Evolutionary conservation across 345 rosid genomes (phyloP).

Genomic region (Linum lewisii): DNA sequence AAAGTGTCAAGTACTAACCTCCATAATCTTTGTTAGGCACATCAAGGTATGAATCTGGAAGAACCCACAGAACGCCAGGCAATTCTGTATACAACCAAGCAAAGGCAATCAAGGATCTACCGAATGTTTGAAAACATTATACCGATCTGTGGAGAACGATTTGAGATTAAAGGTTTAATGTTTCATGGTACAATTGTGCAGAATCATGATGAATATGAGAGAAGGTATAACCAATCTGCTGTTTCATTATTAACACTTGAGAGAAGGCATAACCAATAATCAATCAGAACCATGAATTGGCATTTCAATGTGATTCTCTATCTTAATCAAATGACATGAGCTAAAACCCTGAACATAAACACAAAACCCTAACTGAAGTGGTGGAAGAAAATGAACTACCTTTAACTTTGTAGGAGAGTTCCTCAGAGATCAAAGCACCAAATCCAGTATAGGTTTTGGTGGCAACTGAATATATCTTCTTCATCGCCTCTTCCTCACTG

Average conservation of each 20-base stretch:
- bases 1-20: constrained; percentile 35
- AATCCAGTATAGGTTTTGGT: constrained; percentile 85
- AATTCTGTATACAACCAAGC: constrained; percentile 29
- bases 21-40: constrained; percentile 98
- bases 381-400: constrained; percentile 33
- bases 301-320: neutral
- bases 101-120: neutral
- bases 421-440: constrained; percentile 91
- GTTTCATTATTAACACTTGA: no score
- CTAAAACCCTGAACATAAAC: neutral
- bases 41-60: constrained; percentile 91
- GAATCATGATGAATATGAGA: no score
- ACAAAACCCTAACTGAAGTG: constrained; percentile 1
- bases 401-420: constrained; percentile 82
- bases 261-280: no score
- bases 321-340: neutral
- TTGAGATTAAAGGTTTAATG: no score
- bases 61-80: constrained; percentile 94
- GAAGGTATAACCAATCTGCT: no score
- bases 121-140: neutral
- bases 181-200: no score
- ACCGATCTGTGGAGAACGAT: no score
- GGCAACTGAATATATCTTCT: constrained; percentile 89
- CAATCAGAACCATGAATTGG: neutral
- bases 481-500: constrained; percentile 97